Base-by-base conservation (phyloP, 257 asterid genomes). In the Cynanchum wilfordii region DNA sequence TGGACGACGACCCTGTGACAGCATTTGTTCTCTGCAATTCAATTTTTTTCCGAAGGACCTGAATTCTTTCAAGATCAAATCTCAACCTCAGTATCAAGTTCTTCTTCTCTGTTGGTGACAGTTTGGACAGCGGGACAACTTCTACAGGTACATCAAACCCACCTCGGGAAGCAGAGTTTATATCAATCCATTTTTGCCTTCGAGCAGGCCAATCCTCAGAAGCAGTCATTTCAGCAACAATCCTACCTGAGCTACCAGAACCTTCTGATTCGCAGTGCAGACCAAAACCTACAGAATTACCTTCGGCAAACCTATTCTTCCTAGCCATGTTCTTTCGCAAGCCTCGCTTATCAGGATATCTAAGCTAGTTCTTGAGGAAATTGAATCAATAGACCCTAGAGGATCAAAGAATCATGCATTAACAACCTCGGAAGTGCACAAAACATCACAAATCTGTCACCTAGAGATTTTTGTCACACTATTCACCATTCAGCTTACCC, bases 91-190 rank as follows among this genome's bases (percentile, higher is more conserved):
- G 80, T 40, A 77, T 80, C 82, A 93, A 79, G 62, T 50, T 81
- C 84, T 76, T 88, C 78, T 89, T 89, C 83, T 91, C 96, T 57
- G 69, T 75, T 33, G 84, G 72, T 29, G 96, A 80, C 62, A 93
- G 71, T 75, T 85, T 85, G 77, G 94, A 82, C 70, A 89, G 15
- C 12, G 86, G 78, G 45, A 91, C 73, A 68, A 77, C 81, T 73
- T 91, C 94, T 24, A 87, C 69, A 20, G 96, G 98, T 25, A 91
- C 88, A 58, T 89, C 84, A 79, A 93, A 87, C 30, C 94, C 88
- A 81, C 88, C 86, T 76, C 82, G 85, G 6, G 93, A 86, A 42
- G 90, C 85, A 65, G 90, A 88, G 82, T 89, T 90, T 80, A 89
- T 56, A 79, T 88, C 87, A 69, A 90, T 68, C 95, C 90, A 90